A percentile compares a stretch with the other conserved stretches of the same genome.
Evolutionary conservation across 1,139 yeast species (phyloP).

Genomic region (Sugiyamaella xylanicola): DNA sequence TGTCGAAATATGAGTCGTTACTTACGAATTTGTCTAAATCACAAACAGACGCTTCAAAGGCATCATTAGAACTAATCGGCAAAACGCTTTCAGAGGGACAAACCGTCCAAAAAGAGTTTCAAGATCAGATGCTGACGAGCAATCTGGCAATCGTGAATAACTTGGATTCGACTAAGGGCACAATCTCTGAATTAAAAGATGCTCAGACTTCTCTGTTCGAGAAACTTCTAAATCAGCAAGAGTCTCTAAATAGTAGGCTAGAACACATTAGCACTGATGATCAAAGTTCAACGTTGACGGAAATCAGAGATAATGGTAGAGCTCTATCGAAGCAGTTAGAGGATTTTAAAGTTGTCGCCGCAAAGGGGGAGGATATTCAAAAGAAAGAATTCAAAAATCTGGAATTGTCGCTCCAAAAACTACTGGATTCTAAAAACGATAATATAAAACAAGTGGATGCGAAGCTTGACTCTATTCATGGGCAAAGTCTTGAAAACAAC

Average conservation of each 20-base stretch:
- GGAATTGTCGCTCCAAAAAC: no score
- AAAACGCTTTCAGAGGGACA: not conserved
- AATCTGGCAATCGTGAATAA: not conserved
- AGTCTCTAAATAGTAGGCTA: not conserved
- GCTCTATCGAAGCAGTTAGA: no score
- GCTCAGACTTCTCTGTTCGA: conserved; percentile 1
- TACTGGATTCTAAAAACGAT: no score
- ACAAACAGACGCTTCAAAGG: not conserved
- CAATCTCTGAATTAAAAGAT: not conserved
- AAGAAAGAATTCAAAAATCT: no score
- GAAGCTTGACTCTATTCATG: no score
- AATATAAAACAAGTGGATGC: no score
- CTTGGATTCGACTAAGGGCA: not conserved
- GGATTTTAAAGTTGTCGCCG: no score
- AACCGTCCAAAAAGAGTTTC: not conserved
- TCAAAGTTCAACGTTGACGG: not conserved
- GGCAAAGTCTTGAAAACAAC: no score
- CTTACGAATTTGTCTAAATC: not conserved
- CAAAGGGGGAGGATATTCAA: no score
- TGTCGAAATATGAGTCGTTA: conserved; percentile 3
- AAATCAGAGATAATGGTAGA: not conserved
- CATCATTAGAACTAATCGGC: not conserved
- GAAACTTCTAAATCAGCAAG: not conserved
- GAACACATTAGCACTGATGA: not conserved
- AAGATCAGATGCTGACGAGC: not conserved